Evolutionary conservation across 1,284 basidiomycete genomes (phyloP).

Genomic region (Apiotrichum akiyoshidainum): DNA sequence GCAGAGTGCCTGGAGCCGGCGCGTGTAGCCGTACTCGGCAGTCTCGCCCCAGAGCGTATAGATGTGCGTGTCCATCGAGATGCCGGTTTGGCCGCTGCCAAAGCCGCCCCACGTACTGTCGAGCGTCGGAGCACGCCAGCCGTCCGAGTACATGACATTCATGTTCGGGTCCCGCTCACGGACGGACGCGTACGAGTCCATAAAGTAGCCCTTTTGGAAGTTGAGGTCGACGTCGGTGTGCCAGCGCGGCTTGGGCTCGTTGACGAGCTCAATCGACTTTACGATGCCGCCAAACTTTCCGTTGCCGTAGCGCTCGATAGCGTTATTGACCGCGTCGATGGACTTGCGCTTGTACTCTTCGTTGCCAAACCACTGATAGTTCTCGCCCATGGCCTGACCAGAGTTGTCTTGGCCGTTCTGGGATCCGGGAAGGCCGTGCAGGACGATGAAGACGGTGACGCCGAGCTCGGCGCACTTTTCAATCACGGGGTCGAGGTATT

Average conservation of each 20-base stretch:
- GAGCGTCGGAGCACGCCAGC: background rate
- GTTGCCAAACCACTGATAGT: slow-evolving; percentile 68
- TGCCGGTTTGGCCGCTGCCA: background rate
- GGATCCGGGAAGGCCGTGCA: slow-evolving; percentile 78
- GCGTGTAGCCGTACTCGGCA: background rate
- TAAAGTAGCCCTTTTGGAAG: slow-evolving; percentile 54
- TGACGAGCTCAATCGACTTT: slow-evolving; percentile 27
- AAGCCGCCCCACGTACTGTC: background rate
- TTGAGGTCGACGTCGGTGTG: background rate
- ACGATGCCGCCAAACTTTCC: slow-evolving; percentile 37
- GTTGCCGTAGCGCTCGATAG: slow-evolving; percentile 50
- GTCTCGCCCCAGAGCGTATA: background rate
- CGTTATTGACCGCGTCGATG: slow-evolving; percentile 31
- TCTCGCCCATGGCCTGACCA: slow-evolving; percentile 59
- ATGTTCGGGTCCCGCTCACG: slow-evolving; percentile 1
- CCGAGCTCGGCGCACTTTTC: slow-evolving; percentile 71
- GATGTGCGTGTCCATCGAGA: slow-evolving; percentile 5
- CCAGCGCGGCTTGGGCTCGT: slow-evolving; percentile 10
- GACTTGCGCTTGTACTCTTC: slow-evolving; percentile 26
- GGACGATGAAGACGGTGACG: slow-evolving; percentile 66
- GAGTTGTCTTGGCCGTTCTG: slow-evolving; percentile 80
- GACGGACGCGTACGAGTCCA: slow-evolving; percentile 4
- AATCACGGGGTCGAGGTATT: slow-evolving; percentile 59
- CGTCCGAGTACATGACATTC: slow-evolving; percentile 1
- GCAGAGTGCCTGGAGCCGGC: background rate